Percentiles rank a stretch among this genome's conserved stretches.
Conservation (phyloP, 1,139 yeast genomes). For the Blastobotrys malaysiensis region DNA sequence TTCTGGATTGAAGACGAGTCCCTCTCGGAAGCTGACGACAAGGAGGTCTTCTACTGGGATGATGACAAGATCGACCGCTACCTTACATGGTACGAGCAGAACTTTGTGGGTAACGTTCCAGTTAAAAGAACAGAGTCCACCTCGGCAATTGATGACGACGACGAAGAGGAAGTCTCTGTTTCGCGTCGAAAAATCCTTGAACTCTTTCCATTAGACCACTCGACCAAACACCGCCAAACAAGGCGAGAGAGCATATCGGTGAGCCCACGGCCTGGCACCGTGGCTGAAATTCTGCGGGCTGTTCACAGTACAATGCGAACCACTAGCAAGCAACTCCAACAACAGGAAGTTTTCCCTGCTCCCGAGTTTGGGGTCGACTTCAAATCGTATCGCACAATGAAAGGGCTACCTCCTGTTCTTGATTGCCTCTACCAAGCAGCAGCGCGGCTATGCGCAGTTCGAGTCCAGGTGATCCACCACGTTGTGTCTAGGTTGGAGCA, state of each 20-base stretch:
- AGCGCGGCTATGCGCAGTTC: constrained; percentile 13
- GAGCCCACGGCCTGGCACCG: constrained; percentile 16
- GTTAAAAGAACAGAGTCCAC: background rate
- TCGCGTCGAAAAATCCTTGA: constrained; percentile 17
- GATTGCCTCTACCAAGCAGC: constrained; percentile 14
- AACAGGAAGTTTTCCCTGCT: background rate
- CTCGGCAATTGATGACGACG: background rate
- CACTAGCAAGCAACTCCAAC: background rate
- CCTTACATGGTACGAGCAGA: constrained; percentile 30
- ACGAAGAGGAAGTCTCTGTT: constrained; percentile 5
- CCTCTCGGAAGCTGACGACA: constrained; percentile 24
- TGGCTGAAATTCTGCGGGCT: constrained; percentile 18
- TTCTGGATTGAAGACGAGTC: constrained; percentile 31
- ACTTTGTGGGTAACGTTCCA: constrained; percentile 8
- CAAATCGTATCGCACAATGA: constrained; percentile 8
- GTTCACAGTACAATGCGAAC: constrained; percentile 15
- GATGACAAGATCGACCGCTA: constrained; percentile 25
- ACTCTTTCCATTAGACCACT: constrained; percentile 19
- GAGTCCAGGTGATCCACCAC: constrained; percentile 7
- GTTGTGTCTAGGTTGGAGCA: background rate
- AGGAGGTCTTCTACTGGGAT: constrained; percentile 30
- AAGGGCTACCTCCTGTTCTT: constrained; percentile 11
- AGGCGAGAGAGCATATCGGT: constrained; percentile 8
- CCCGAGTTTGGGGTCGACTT: constrained; percentile 19
- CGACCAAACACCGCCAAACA: background rate